Conservation (phyloP, 176 grass and related monocot genomes). For the Paspalum vaginatum region DNA sequence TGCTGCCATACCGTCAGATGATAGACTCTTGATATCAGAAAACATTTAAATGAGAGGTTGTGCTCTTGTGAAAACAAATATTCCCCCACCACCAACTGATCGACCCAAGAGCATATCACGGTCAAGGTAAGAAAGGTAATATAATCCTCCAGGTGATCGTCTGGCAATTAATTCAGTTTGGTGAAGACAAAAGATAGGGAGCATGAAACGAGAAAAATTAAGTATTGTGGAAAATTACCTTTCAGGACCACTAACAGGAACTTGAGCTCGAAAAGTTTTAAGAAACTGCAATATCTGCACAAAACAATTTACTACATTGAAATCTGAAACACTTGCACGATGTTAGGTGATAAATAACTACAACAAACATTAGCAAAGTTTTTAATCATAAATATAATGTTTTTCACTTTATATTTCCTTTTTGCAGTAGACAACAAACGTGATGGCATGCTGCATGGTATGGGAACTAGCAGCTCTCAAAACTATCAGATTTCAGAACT, state of each 20-base stretch:
- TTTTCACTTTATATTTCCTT: not conserved
- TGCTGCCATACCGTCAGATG: not conserved
- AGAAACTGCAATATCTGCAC: slow-evolving; percentile 92
- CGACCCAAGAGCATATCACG: slow-evolving; percentile 91
- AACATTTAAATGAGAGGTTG: slow-evolving; percentile 69
- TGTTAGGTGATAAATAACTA: slow-evolving; percentile 3
- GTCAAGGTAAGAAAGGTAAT: slow-evolving; percentile 94
- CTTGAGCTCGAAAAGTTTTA: slow-evolving; percentile 79
- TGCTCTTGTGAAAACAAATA: slow-evolving; percentile 92
- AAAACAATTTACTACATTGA: not conserved
- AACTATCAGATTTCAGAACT: slow-evolving; percentile 18
- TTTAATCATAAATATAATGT: not conserved
- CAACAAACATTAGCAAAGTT: not conserved
- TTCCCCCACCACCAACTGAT: slow-evolving; percentile 70
- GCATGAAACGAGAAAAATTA: not conserved
- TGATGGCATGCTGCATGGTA: not conserved
- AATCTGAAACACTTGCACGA: not conserved
- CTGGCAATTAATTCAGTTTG: slow-evolving; percentile 50
- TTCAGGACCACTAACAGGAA: slow-evolving; percentile 69
- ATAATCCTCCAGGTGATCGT: slow-evolving; percentile 83
- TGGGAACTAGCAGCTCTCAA: not conserved
- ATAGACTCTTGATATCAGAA: not conserved
- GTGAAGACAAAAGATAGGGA: slow-evolving; percentile 26
- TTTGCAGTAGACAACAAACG: not conserved
- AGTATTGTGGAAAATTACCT: slow-evolving; percentile 49